These are phyloP conservation scores for Lotmaria passim DNA, from an alignment of 208 protist species.

Conservation along the genomic window DNA sequence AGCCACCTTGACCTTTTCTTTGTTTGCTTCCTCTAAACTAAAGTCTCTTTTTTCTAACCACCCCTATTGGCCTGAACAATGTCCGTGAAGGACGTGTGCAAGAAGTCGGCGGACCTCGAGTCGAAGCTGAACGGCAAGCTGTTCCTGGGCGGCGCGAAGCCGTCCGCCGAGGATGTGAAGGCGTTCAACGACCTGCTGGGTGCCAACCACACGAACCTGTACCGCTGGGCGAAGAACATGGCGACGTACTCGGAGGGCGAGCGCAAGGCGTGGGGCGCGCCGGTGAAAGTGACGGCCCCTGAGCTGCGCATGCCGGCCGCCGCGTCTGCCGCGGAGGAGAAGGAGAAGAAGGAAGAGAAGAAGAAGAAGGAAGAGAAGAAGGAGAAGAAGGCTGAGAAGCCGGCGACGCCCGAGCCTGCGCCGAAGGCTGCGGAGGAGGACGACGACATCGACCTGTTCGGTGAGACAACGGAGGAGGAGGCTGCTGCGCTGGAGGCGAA, in stretches of 20 bases:
- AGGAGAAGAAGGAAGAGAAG: slow-evolving; percentile 15
- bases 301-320: slow-evolving; percentile 25
- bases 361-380: slow-evolving; percentile 24
- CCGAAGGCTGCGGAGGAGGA: slow-evolving; percentile 21
- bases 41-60: slow-evolving; percentile 11
- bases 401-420: slow-evolving; percentile 9
- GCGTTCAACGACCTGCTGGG: slow-evolving; percentile 76
- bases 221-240: slow-evolving; percentile 82
- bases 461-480: slow-evolving; percentile 60
- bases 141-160: slow-evolving; percentile 74
- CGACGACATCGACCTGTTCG: slow-evolving; percentile 36
- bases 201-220: slow-evolving; percentile 47
- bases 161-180: slow-evolving; percentile 71
- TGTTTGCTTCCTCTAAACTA: slow-evolving; percentile 2
- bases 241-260: slow-evolving; percentile 64
- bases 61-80: slow-evolving; percentile 21
- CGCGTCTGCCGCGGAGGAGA: not conserved
- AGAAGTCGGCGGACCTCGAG: slow-evolving; percentile 62
- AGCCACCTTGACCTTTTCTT: not conserved
- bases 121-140: slow-evolving; percentile 59
- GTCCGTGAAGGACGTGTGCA: slow-evolving; percentile 64
- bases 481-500: slow-evolving; percentile 71
- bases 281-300: slow-evolving; percentile 60
- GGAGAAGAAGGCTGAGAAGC: too few species aligned
- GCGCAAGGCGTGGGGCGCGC: slow-evolving; percentile 52